These are phyloP conservation scores for Arctium lappa DNA, from an alignment of 129 eudicot species.

Conservation along the genomic window DNA sequence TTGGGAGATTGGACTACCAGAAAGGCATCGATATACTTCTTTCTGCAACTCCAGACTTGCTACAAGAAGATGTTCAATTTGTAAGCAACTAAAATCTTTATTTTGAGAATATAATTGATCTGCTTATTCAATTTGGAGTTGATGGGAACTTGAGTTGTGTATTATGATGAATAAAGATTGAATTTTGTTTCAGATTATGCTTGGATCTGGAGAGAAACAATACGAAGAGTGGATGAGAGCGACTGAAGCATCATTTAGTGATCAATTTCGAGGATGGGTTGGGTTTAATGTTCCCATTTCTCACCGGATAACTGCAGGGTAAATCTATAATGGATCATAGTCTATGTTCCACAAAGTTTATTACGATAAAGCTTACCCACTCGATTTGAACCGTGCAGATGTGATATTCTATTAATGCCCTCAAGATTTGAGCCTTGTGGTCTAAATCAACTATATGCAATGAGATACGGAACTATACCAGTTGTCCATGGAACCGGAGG, in stretches of 20 bases:
- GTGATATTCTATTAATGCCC: slow-evolving; percentile 87
- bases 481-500: slow-evolving; percentile 92
- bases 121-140: not conserved
- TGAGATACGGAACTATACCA: slow-evolving; percentile 92
- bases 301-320: slow-evolving; percentile 94
- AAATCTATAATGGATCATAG: not conserved
- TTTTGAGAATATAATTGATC: not conserved
- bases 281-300: slow-evolving; percentile 90
- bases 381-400: slow-evolving; percentile 41
- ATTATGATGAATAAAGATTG: not conserved
- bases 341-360: too few species aligned
- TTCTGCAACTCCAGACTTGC: slow-evolving; percentile 61
- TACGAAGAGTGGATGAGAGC: slow-evolving; percentile 97
- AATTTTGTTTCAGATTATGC: slow-evolving; percentile 66
- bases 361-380: not conserved
- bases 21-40: slow-evolving; percentile 89
- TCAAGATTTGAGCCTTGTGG: slow-evolving; percentile 98
- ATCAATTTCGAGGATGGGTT: slow-evolving; percentile 88
- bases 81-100: slow-evolving; percentile 45
- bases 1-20: slow-evolving; percentile 93
- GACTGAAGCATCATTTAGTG: slow-evolving; percentile 44
- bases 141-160: not conserved
- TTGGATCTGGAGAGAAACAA: slow-evolving; percentile 92
- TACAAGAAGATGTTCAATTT: slow-evolving; percentile 82
- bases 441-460: slow-evolving; percentile 86